Conservation (phyloP, 176 grass and related monocot species). For the Musa beccarii region DNA sequence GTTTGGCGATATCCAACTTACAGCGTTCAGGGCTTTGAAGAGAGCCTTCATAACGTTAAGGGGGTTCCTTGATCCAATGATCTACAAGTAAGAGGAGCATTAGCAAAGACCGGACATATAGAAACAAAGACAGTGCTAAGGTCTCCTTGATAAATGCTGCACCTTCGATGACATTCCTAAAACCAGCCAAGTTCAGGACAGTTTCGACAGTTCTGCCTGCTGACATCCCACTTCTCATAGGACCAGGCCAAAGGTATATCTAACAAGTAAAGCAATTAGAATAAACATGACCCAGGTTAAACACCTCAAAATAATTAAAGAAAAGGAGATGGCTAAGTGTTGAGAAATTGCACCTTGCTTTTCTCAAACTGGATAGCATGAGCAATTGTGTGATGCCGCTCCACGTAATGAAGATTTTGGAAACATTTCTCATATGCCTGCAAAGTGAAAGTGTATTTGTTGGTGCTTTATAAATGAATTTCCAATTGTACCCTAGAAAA, state of each 20-base stretch:
- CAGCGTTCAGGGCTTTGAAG: slow-evolving; percentile 89
- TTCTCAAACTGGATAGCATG: slow-evolving; percentile 94
- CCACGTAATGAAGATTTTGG: slow-evolving; percentile 94
- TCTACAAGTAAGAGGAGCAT: slow-evolving; percentile 23
- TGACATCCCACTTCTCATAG: slow-evolving; percentile 56
- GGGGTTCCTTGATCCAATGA: slow-evolving; percentile 94
- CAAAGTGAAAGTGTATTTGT: no score
- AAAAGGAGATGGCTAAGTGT: slow-evolving; percentile 1
- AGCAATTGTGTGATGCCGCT: slow-evolving; percentile 92
- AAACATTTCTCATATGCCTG: slow-evolving; percentile 99
- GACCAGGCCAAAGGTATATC: slow-evolving; percentile 93
- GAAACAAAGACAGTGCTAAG: background rate
- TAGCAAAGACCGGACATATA: background rate
- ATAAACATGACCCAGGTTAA: background rate
- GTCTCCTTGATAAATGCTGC: background rate
- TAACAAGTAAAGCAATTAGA: slow-evolving; percentile 13
- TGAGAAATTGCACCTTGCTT: slow-evolving; percentile 52
- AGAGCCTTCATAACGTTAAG: slow-evolving; percentile 95
- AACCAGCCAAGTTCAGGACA: slow-evolving; percentile 73
- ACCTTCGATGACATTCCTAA: slow-evolving; percentile 91
- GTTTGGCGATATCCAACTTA: slow-evolving; percentile 29
- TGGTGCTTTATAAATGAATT: no score
- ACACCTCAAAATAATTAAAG: background rate
- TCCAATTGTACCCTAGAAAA: no score
- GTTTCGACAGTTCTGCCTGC: slow-evolving; percentile 74